A percentile compares a stretch with the other conserved stretches of the same genome.
Evolutionary conservation across 2,329 filamentous ascomycete species (phyloP).

Genomic region (Aaosphaeria arxii): DNA sequence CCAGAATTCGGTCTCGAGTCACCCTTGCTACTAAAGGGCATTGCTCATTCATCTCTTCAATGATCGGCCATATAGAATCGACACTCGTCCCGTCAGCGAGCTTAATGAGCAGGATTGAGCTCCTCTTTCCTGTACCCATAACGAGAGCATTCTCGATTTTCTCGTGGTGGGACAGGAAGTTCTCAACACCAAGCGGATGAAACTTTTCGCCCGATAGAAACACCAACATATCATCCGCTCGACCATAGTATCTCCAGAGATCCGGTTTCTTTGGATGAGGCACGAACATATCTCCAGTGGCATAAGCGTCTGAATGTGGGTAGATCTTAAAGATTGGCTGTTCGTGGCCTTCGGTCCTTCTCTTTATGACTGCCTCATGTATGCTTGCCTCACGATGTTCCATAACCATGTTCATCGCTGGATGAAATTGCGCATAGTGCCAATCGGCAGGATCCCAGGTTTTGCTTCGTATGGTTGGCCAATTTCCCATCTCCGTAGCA

Average conservation of each 20-base stretch:
- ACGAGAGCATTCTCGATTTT: constrained; percentile 17
- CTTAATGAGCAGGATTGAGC: constrained; percentile 27
- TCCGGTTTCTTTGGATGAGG: constrained; percentile 5
- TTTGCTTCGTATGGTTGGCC: background rate
- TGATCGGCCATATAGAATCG: constrained; percentile 44
- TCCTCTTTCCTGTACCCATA: constrained; percentile 20
- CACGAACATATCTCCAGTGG: constrained; percentile 7
- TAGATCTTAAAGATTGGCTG: constrained; percentile 6
- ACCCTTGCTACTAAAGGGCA: constrained; percentile 43
- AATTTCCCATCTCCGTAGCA: constrained; percentile 13
- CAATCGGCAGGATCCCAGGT: constrained; percentile 2
- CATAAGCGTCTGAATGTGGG: constrained; percentile 5
- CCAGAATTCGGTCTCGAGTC: background rate
- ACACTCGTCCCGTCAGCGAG: constrained; percentile 1
- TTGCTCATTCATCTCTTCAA: constrained; percentile 43
- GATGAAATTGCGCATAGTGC: constrained; percentile 8
- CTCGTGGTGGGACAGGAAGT: background rate
- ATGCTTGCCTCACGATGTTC: constrained; percentile 3
- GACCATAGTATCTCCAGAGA: constrained; percentile 4
- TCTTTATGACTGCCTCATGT: constrained; percentile 5
- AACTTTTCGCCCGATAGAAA: constrained; percentile 10
- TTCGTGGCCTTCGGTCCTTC: constrained; percentile 3
- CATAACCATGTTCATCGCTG: constrained; percentile 3
- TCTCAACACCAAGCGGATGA: constrained; percentile 7
- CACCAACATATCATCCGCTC: constrained; percentile 11